Evolutionary conservation across 1,284 basidiomycete species (phyloP), one percentile per base, ranked within the genome.

Genomic region (Lentinus polychrous): DNA sequence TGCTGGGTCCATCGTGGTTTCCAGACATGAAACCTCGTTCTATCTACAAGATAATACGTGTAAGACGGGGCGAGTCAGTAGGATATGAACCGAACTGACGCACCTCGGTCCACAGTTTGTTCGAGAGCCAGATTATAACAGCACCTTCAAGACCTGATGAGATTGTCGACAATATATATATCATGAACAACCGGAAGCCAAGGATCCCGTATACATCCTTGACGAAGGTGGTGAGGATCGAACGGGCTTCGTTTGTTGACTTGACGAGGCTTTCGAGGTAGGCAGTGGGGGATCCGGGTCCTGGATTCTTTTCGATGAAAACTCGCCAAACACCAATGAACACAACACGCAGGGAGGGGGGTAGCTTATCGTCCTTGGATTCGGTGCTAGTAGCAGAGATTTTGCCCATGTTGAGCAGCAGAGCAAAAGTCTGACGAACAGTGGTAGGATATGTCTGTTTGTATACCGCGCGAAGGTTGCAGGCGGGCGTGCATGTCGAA

Each of bases 211-310:
- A 47, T 7, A 47, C 33, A 40, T 47, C 45, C 23, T 36, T 38
- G 36, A 38, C 8, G 45, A 47, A 47, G 12, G 45, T 14, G 35
- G 15, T 40, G 35, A 47, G 43, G 11, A 20, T n/a, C 27, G 45
- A 4, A 18, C 5, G 35, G 14, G 35, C 5, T 14, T 18, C 35
- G 5, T n/a, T 37, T 7, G 18, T 37, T 5, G n/a, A 37, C n/a
- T 37, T 37, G 5, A 7, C 7, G 6, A 18, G 35, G 18, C 7
- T 18, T 12, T 37, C n/a, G 6, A 37, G 7, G n/a, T 37, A 37
- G 18, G 14, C 18, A 12, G 14, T 6, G 35, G 14, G 6, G 7
- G 35, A 37, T 5, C 12, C 14, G 12, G 4, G n/a, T 14, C 35
- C 42, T 15, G 3, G 22, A 43, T n/a, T n/a, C n/a, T n/a, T n/a